A percentile compares a stretch with the other conserved stretches of the same genome.
Evolutionary conservation across 2,329 filamentous ascomycete species (phyloP).

Genomic region (Fusarium equiseti): DNA sequence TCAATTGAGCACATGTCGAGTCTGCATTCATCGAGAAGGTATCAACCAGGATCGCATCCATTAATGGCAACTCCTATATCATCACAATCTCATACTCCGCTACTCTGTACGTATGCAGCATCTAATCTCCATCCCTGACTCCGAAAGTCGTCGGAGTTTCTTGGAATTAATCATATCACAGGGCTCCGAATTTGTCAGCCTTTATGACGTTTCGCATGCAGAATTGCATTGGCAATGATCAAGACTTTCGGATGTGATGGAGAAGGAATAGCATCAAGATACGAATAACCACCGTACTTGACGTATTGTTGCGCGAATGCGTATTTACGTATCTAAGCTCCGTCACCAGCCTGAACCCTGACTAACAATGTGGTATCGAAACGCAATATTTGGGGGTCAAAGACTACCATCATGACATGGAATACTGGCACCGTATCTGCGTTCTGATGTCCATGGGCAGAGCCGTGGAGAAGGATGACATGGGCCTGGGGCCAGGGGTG

Average conservation of each 20-base stretch:
- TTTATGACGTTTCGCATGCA: conserved; percentile 24
- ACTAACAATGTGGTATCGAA: not conserved
- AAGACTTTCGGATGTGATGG: not conserved
- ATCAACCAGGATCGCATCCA: conserved; percentile 18
- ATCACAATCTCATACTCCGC: conserved; percentile 1
- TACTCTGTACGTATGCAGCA: not conserved
- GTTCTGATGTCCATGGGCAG: conserved; percentile 14
- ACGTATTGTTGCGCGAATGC: conserved; percentile 2
- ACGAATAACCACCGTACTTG: conserved; percentile 5
- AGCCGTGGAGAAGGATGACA: conserved; percentile 22
- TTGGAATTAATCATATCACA: conserved; percentile 11
- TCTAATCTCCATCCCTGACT: conserved; percentile 12
- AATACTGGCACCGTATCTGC: not conserved
- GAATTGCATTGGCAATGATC: not conserved
- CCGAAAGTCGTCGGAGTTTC: conserved; percentile 6
- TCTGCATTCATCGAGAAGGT: not conserved
- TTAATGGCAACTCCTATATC: conserved; percentile 10
- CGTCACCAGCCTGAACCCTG: conserved; percentile 2
- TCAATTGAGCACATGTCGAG: conserved; percentile 8
- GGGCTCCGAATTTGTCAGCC: conserved; percentile 12
- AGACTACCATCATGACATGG: not conserved
- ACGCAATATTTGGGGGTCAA: conserved; percentile 12
- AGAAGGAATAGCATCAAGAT: conserved; percentile 5
- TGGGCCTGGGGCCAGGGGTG: conserved; percentile 22
- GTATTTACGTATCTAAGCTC: conserved; percentile 32